A percentile compares a stretch with the other conserved stretches of the same genome.
These are phyloP conservation scores for Clarireedia monteithiana DNA, from an alignment of 2,329 filamentous ascomycete genomes.

Conservation along the genomic window DNA sequence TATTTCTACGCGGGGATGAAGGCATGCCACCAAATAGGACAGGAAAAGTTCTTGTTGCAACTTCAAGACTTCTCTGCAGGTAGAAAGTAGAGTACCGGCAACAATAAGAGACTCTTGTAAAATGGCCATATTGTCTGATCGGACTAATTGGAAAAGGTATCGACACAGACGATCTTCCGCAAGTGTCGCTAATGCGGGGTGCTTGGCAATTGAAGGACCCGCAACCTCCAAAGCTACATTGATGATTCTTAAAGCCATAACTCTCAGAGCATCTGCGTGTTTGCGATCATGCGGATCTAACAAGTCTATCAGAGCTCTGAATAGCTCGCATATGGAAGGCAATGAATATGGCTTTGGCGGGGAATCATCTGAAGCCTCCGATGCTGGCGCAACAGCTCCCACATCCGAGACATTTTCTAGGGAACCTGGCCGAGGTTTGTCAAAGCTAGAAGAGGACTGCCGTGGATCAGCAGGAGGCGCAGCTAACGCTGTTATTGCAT, in stretches of 20 bases:
- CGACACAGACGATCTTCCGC: constrained; percentile 91
- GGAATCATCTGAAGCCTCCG: constrained; percentile 31
- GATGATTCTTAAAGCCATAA: constrained; percentile 95
- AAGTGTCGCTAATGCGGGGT: constrained; percentile 77
- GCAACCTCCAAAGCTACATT: constrained; percentile 96
- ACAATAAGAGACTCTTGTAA: constrained; percentile 89
- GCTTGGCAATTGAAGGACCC: constrained; percentile 86
- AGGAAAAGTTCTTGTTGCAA: constrained; percentile 94
- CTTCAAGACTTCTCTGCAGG: constrained; percentile 84
- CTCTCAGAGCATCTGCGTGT: constrained; percentile 89
- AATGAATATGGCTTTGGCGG: constrained; percentile 83
- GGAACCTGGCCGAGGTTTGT: constrained; percentile 27
- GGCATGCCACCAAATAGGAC: constrained; percentile 86
- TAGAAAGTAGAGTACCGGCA: constrained; percentile 81
- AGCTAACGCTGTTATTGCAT: constrained; percentile 46
- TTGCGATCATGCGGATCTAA: constrained; percentile 88
- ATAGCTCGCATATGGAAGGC: constrained; percentile 88
- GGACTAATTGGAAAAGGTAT: constrained; percentile 90
- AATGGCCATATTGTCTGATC: constrained; percentile 93
- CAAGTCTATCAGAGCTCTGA: constrained; percentile 87
- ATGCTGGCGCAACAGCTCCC: constrained; percentile 21
- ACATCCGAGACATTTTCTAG: constrained; percentile 22
- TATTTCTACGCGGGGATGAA: constrained; percentile 92
- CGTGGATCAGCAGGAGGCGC: constrained; percentile 33
- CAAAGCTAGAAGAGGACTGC: constrained; percentile 36